Evolutionary conservation across 768 basidiomycete genomes (phyloP), one percentile per base, ranked within the genome.

Genomic region (Amyloporia xantha): DNA sequence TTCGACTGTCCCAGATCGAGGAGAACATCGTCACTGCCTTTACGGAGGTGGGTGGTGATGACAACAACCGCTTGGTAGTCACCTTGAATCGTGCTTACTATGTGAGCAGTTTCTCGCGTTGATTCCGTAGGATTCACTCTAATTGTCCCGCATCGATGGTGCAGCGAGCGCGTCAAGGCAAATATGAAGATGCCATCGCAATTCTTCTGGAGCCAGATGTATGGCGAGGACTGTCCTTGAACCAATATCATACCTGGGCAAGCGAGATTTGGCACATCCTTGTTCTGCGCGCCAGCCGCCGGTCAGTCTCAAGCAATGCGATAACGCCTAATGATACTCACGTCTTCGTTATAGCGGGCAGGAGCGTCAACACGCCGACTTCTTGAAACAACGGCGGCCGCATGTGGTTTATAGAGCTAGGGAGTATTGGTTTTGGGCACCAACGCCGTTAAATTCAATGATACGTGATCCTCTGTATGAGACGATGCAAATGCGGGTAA

Each of bases 201-300:
- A 68, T 77, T 35, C 72, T 92, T 11, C 67, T 91, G 10, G 79
- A 85, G 49, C 81, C 85, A 1, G 68, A 74, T 25, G 77, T 82
- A 13, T 92, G 90, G 89, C 67, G 72, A 1, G 79, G 82, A 5
- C 66, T 92, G 41, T 73, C 73, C 11, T 62, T 86, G 17, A 68
- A 74, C 30, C 82, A 85, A 61, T 86, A 86, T 62, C 66, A 69
- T n/a, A 66, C 72, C 27, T 92, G 91, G 90, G 81, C 84, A 17
- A 70, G 73, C 41, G 77, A 84, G 60, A 74, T 91, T 39, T 92
- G 89, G 91, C 79, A 87, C 59, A 76, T 87, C 46, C 69, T 92
- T 23, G 75, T 73, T 11, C 63, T 89, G 51, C 76, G 84, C 20
- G 77, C 82, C 11, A 79, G 77, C 50, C 79, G 90, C 47, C 76